phyloP scores from a whole-genome alignment of 306 rosid genomes.

The Hippophae rhamnoides region DNA sequence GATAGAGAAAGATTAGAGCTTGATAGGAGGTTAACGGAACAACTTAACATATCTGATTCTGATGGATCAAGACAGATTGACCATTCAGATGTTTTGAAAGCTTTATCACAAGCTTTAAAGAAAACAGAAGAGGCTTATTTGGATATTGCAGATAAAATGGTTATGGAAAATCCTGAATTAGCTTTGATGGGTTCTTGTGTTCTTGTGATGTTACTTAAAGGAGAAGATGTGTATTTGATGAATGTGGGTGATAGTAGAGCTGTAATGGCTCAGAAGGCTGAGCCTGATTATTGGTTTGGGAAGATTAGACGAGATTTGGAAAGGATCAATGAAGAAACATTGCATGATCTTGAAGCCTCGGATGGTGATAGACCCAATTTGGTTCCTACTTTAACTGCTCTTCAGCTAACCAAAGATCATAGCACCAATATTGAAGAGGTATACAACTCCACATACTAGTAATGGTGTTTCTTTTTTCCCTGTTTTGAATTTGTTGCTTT shows the following conservation, averaged over 20 bases:
- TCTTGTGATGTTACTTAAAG: slow-evolving; percentile 94
- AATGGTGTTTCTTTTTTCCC: background rate
- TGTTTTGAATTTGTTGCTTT: background rate
- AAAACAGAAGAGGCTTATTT: slow-evolving; percentile 85
- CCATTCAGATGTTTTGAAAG: slow-evolving; percentile 73
- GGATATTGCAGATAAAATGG: slow-evolving; percentile 76
- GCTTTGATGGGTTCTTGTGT: slow-evolving; percentile 99
- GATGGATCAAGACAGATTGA: slow-evolving; percentile 25
- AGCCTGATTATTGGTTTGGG: slow-evolving; percentile 91
- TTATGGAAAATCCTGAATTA: slow-evolving; percentile 74
- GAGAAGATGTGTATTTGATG: slow-evolving; percentile 92
- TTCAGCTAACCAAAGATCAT: slow-evolving; percentile 88
- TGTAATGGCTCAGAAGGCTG: slow-evolving; percentile 77
- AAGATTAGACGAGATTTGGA: slow-evolving; percentile 82
- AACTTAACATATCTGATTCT: slow-evolving; percentile 37
- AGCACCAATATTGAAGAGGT: slow-evolving; percentile 78
- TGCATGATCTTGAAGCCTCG: slow-evolving; percentile 74
- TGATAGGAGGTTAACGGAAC: slow-evolving; percentile 74
- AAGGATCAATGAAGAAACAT: slow-evolving; percentile 84
- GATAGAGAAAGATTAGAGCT: slow-evolving; percentile 80
- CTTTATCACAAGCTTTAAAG: slow-evolving; percentile 64
- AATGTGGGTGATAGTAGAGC: slow-evolving; percentile 93
- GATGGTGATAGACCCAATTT: slow-evolving; percentile 43
- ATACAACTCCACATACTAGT: background rate
- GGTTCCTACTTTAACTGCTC: slow-evolving; percentile 47